Conservation (phyloP, 2,329 filamentous ascomycete genomes). For the Dothidotthia symphoricarpi region DNA sequence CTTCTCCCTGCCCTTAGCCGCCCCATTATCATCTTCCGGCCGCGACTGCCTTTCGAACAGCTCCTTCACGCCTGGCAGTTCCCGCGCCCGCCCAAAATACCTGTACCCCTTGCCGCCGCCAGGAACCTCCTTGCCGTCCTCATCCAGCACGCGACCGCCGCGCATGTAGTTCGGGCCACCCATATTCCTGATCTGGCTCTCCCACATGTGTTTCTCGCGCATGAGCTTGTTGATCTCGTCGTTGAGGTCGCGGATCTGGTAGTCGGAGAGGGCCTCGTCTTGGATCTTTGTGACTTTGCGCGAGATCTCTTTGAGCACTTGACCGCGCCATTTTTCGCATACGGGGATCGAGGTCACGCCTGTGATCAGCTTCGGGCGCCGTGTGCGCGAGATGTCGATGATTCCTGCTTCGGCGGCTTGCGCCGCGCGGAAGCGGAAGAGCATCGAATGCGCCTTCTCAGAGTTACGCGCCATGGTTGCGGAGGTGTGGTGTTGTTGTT, state of each 20-base stretch:
- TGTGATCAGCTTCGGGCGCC: conserved; percentile 88
- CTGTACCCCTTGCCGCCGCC: conserved; percentile 84
- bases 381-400: conserved; percentile 85
- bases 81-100: conserved; percentile 78
- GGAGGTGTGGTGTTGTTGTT: conserved; percentile 10
- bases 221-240: conserved; percentile 99
- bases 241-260: conserved; percentile 95
- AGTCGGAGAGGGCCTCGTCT: conserved; percentile 86
- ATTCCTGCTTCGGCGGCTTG: conserved; percentile 96
- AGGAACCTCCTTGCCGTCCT: conserved; percentile 56
- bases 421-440: conserved; percentile 97
- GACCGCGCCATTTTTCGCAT: conserved; percentile 97
- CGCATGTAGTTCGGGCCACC: conserved; percentile 98
- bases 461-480: conserved; percentile 76
- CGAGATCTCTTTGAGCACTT: conserved; percentile 94
- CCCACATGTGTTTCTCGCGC: conserved; percentile 99
- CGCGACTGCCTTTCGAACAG: conserved; percentile 49
- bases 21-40: conserved; percentile 49
- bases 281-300: conserved; percentile 97
- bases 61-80: conserved; percentile 93
- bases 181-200: conserved; percentile 89
- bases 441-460: conserved; percentile 99
- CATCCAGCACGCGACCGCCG: conserved; percentile 55
- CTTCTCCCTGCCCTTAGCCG: conserved; percentile 64
- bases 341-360: conserved; percentile 77